phyloP scores from a whole-genome alignment of 2,329 filamentous ascomycete species.

The Elsinoe necatrix region DNA sequence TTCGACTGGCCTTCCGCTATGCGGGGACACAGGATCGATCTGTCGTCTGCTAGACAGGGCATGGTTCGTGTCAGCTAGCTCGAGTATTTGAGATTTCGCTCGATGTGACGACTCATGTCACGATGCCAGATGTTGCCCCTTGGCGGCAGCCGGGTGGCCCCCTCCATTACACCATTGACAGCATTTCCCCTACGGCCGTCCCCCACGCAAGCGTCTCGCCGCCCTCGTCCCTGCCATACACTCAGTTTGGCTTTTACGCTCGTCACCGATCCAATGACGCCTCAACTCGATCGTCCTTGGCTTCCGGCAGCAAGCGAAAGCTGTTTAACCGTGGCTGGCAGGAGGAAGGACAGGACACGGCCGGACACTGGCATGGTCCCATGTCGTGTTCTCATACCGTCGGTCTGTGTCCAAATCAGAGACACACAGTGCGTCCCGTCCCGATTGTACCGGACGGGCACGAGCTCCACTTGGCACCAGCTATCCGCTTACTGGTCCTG shows the following conservation, averaged over 20 bases:
- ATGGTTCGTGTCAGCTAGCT: neutral
- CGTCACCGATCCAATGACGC: neutral
- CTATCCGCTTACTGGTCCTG: conserved; percentile 9
- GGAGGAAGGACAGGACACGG: neutral
- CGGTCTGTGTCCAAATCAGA: conserved; percentile 9
- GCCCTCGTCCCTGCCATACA: neutral
- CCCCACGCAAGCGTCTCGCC: conserved; percentile 3
- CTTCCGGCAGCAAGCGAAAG: neutral
- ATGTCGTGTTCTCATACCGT: conserved; percentile 12
- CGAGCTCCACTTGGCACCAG: conserved; percentile 10
- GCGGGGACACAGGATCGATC: conserved; percentile 10
- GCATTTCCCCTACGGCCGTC: neutral
- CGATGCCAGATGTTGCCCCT: neutral
- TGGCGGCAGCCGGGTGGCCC: neutral
- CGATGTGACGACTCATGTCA: conserved; percentile 3
- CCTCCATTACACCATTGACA: conserved; percentile 10
- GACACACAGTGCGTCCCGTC: conserved; percentile 6
- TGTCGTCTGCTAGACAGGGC: conserved; percentile 3
- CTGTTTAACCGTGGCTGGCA: neutral
- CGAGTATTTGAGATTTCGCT: conserved; percentile 9
- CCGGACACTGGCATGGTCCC: conserved; percentile 3
- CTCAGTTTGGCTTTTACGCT: neutral
- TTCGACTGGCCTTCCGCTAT: neutral
- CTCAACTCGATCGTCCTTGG: neutral
- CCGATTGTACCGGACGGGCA: conserved; percentile 6